Evolutionary conservation across 176 grass and related monocot species (phyloP), one percentile per base, ranked within the genome.

Genomic region (Carex littledalei): DNA sequence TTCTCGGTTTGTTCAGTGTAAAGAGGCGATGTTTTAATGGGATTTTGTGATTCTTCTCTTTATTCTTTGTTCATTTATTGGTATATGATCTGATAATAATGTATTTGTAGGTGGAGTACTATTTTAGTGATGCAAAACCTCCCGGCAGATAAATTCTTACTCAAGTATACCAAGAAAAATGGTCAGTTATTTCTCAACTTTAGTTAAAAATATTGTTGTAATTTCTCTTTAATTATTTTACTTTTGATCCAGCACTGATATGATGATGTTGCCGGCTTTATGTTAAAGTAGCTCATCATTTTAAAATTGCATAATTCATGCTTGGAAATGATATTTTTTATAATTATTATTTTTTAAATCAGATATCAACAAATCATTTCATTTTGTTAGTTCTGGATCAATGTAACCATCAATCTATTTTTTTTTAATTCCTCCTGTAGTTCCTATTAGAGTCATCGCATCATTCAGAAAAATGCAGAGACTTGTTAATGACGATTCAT

Each of bases 401-500:
- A n/a, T n/a, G n/a, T n/a, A n/a, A 43, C 29, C 45, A 54, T 8
- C 29, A 6, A 5, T 62, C 12, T 63, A 20, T 59, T 39, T 60
- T 9, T 81, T 81, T 34, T 63, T 62, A 67, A 5, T 86, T 26
- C 32, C 82, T 69, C n/a, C 22, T 85, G 85, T 89, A 99, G 96
- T 99, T 89, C 91, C 96, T 69, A 79, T 94, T 80, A 62, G 85
- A 84, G 62, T 88, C 63, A 92, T 99, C 8, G 88, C 91, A 72
- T 95, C 93, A 17, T 99, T 99, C 43, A 92, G 93, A 86, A 99
- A 84, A 88, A 95, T 99, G 91, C 96, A 94, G 90, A 99, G 89
- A 88, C 93, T 99, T 29, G 81, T 74, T 74, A 84, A 94, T 41
- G 91, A 96, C 11, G 72, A 85, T 57, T 88, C 84, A 56, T 66